Base-by-base conservation (phyloP, 2,329 filamentous ascomycete genomes). In the Zymoseptoria pseudotritici region DNA sequence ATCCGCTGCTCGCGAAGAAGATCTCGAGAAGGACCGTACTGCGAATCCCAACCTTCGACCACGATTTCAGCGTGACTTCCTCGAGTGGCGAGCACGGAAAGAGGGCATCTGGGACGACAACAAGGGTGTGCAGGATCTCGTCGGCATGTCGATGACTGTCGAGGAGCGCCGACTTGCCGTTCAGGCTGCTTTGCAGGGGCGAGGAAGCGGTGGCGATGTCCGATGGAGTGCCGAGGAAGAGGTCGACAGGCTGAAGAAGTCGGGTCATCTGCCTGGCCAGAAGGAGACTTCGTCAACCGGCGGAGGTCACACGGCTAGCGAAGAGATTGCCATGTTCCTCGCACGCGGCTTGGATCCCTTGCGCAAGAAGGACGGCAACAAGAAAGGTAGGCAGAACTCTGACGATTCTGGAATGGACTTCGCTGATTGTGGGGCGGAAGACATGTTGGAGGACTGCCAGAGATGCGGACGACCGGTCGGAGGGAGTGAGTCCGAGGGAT, bases 381-480 rank as follows among this genome's bases (percentile, higher is more conserved):
- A 57, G 36, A 53, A 53, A 19, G 50, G 52, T 8, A 55, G 60
- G 54, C 53, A 53, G 20, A 53, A 54, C 13, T 61, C 52, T 36
- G 42, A 54, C 17, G 62, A 63, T 55, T 60, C 57, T 50, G 63
- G 62, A 26, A 21, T 61, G 56, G 61, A 60, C 53, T 65, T 66
- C 49, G 64, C 65, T 63, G 65, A 66, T 59, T 58, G 57, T 57
- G 52, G 52, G 10, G 66, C 58, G 49, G 61, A 55, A 17, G 57
- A 55, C 13, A 55, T 63, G 55, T 17, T 46, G 36, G 60, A 65
- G n/a, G 19, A 19, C 6, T 66, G 66, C 55, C 26, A 53, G 53
- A 49, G 60, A 7, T 66, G 65, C 57, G 60, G 55, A 13, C 51
- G 42, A 49, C 50, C 50, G 20, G 59, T 59, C 21, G 55, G 24